phyloP scores from a whole-genome alignment of 805 yeast species.

The Candida andamanensis region DNA sequence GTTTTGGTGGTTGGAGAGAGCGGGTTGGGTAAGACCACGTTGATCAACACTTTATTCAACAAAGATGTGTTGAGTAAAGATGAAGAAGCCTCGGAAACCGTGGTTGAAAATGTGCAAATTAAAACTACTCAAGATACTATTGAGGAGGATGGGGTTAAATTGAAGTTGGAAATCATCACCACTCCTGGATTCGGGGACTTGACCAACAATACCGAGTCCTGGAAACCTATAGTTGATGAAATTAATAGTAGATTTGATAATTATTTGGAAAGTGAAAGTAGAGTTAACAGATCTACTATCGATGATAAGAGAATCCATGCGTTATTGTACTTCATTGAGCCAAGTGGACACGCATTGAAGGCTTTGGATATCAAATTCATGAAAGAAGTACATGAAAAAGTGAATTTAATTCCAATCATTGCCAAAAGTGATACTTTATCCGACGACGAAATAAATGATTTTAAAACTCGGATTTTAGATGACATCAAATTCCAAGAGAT shows the following conservation, averaged over 20 bases:
- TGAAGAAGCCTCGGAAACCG: slow-evolving; percentile 22
- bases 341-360: slow-evolving; percentile 90
- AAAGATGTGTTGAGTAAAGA: slow-evolving; percentile 25
- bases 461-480: slow-evolving; percentile 70
- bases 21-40: slow-evolving; percentile 90
- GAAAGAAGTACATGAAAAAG: slow-evolving; percentile 83
- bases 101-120: slow-evolving; percentile 24
- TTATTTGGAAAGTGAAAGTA: slow-evolving; percentile 85
- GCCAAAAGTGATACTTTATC: slow-evolving; percentile 93
- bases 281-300: slow-evolving; percentile 64
- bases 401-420: slow-evolving; percentile 89
- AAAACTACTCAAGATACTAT: slow-evolving; percentile 32
- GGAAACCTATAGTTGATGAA: slow-evolving; percentile 92
- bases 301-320: slow-evolving; percentile 90
- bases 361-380: slow-evolving; percentile 86
- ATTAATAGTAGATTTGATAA: slow-evolving; percentile 80
- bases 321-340: slow-evolving; percentile 88
- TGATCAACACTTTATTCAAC: slow-evolving; percentile 81
- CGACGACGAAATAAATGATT: slow-evolving; percentile 72
- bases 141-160: slow-evolving; percentile 90
- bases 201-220: slow-evolving; percentile 60
- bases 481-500: slow-evolving; percentile 76
- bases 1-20: slow-evolving; percentile 86
- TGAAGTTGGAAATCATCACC: slow-evolving; percentile 77
- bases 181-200: slow-evolving; percentile 94